A percentile compares a stretch with the other conserved stretches of the same genome.
Conservation (phyloP, 306 rosid species). For the Quercus cerris region DNA sequence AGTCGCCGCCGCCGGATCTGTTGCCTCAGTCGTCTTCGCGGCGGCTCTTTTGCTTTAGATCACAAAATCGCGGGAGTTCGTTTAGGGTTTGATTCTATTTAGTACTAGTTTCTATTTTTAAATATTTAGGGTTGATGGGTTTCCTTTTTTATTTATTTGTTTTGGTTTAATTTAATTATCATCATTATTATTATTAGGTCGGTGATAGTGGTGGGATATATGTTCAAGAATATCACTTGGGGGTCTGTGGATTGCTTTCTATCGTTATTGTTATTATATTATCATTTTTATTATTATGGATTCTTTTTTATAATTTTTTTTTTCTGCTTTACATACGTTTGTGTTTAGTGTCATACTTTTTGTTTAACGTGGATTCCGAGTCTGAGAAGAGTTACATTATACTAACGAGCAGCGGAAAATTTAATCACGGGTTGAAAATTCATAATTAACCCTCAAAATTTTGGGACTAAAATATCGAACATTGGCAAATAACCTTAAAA, state of each 20-base stretch:
- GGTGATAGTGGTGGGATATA: not conserved
- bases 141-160: not conserved
- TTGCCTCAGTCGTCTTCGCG: constrained; percentile 31
- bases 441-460: no score
- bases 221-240: not conserved
- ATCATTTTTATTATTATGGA: not conserved
- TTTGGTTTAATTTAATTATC: not conserved
- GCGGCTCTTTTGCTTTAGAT: constrained; percentile 53
- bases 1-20: constrained; percentile 43
- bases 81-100: constrained; percentile 26
- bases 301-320: not conserved
- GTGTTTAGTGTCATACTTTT: not conserved
- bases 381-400: no score
- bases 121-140: not conserved
- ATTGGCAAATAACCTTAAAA: no score
- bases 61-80: constrained; percentile 2
- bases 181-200: not conserved
- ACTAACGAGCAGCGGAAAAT: no score
- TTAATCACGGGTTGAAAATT: no score
- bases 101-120: not conserved
- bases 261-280: not conserved
- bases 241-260: not conserved
- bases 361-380: not conserved
- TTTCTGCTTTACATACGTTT: not conserved
- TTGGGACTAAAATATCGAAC: no score